Conservation (phyloP, 1,284 basidiomycete genomes). For the Tausonia pullulans region DNA sequence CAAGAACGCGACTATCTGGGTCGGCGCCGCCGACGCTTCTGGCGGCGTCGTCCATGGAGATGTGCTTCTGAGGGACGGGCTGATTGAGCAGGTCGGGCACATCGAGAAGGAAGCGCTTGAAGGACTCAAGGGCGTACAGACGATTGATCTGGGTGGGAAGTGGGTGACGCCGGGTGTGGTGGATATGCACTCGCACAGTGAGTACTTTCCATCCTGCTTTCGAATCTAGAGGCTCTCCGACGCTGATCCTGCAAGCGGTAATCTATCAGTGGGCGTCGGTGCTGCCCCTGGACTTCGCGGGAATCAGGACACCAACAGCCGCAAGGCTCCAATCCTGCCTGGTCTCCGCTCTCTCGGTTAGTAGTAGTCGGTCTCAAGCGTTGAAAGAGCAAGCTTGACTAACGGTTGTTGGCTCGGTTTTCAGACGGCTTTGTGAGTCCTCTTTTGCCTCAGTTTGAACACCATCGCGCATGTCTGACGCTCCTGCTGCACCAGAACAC, state of each 20-base stretch:
- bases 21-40: conserved; percentile 41
- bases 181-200: conserved; percentile 52
- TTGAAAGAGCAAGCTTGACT: too few species aligned
- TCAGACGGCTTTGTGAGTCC: conserved; percentile 25
- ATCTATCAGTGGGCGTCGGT: conserved; percentile 42
- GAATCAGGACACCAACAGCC: conserved; percentile 23
- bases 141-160: conserved; percentile 35
- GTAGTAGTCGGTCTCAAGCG: too few species aligned
- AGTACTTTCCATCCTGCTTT: neutral
- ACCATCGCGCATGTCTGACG: too few species aligned
- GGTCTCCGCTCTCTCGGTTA: conserved; percentile 39
- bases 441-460: too few species aligned
- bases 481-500: conserved; percentile 30
- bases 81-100: conserved; percentile 35
- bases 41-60: conserved; percentile 46
- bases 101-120: conserved; percentile 21
- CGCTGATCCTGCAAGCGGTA: conserved; percentile 24
- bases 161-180: conserved; percentile 37
- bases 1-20: conserved; percentile 67
- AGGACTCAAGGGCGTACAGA: conserved; percentile 20
- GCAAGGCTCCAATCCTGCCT: conserved; percentile 34
- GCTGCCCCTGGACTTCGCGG: conserved; percentile 50
- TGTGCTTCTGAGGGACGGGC: conserved; percentile 37
- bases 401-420: too few species aligned
- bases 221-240: neutral